phyloP scores from a whole-genome alignment of 2,329 filamentous ascomycete genomes.

The Hypoxylon sp. region DNA sequence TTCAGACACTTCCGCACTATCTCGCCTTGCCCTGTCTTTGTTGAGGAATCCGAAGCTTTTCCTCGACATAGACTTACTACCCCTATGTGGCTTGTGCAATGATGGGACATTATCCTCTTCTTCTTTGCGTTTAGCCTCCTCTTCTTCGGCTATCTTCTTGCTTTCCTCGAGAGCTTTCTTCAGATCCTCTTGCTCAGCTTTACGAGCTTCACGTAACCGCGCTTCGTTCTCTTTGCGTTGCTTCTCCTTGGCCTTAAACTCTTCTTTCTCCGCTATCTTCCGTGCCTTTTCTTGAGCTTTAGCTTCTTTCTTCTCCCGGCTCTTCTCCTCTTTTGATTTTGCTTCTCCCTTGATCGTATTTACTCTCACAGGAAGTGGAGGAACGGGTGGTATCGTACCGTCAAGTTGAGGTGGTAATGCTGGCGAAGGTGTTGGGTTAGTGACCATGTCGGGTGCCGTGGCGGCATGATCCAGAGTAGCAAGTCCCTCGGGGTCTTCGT shows the following conservation, averaged over 20 bases:
- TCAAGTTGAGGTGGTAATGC: constrained; percentile 53
- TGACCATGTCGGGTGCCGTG: constrained; percentile 67
- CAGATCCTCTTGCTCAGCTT: constrained; percentile 67
- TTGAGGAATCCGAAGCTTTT: constrained; percentile 79
- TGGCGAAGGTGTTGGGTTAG: constrained; percentile 50
- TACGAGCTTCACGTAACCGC: constrained; percentile 57
- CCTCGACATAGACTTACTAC: constrained; percentile 83
- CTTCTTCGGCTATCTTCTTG: constrained; percentile 69
- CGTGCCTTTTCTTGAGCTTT: constrained; percentile 67
- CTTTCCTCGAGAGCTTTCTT: constrained; percentile 72
- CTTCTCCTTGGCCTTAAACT: constrained; percentile 62
- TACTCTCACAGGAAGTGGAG: constrained; percentile 40
- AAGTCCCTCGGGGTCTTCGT: constrained; percentile 67
- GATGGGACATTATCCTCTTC: constrained; percentile 60
- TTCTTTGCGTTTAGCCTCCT: constrained; percentile 69
- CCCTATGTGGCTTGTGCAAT: constrained; percentile 77
- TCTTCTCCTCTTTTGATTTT: constrained; percentile 73
- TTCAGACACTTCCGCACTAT: constrained; percentile 54
- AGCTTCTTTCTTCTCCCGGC: constrained; percentile 78
- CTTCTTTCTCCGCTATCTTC: constrained; percentile 63
- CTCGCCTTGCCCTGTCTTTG: constrained; percentile 63
- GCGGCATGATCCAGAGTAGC: constrained; percentile 75
- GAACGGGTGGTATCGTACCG: constrained; percentile 39
- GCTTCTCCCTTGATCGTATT: constrained; percentile 52
- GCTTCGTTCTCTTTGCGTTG: constrained; percentile 57